These are phyloP conservation scores for Solanum lycopersicoides DNA, from an alignment of 257 asterid species.

Conservation along the genomic window DNA sequence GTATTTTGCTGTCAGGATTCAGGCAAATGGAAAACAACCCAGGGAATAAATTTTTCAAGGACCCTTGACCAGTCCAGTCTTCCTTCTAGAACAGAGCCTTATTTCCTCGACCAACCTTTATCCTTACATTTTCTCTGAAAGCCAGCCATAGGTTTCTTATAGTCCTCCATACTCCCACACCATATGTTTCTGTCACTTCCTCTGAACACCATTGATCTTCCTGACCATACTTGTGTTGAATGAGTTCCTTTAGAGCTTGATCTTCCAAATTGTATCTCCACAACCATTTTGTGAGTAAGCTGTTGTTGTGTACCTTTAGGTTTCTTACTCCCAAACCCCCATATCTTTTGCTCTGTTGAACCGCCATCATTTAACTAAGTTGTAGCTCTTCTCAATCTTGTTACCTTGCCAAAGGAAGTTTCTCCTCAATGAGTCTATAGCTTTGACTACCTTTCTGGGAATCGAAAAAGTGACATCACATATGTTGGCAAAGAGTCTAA, in stretches of 20 bases:
- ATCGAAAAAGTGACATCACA: neutral
- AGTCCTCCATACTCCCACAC: neutral
- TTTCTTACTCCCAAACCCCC: neutral
- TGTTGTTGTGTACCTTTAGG: neutral
- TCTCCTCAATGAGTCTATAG: neutral
- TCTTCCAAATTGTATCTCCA: neutral
- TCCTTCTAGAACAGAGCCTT: neutral
- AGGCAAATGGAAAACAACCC: neutral
- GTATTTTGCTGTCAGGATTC: neutral
- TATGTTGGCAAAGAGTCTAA: neutral
- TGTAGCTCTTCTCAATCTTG: neutral
- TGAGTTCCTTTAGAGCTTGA: neutral
- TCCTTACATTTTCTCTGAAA: neutral
- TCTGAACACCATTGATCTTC: neutral
- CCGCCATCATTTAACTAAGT: neutral
- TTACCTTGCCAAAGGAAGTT: neutral
- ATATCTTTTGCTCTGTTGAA: neutral
- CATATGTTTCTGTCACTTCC: neutral
- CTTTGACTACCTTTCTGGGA: neutral
- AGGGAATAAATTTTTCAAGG: neutral
- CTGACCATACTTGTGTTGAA: neutral
- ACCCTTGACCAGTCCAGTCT: neutral
- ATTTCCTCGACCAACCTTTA: neutral
- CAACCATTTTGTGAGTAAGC: neutral
- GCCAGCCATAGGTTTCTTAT: neutral